Base-by-base conservation (phyloP, 2,329 filamentous ascomycete species). In the Arthroderma uncinatum region DNA sequence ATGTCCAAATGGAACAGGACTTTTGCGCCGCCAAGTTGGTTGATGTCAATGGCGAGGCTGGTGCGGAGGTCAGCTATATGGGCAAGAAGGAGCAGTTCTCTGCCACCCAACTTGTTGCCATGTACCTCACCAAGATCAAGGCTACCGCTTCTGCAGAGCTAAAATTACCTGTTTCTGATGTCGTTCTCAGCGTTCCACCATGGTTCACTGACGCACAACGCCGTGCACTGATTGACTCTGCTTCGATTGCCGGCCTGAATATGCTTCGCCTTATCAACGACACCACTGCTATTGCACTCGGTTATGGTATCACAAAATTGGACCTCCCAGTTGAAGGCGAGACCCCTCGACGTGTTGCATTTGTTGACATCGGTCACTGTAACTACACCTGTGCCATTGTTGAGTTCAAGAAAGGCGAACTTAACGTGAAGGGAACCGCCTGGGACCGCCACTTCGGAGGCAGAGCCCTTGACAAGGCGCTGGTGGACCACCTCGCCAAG, bases 181-280 rank as follows among this genome's bases (percentile, higher is more conserved):
- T 97, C 67, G 93, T 95, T 66, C 82, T 98, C 78, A 94, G 89
- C 71, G 89, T 94, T 54, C 93, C 93, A 47, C 85, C 90, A 16
- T 98, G 93, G 93, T 98, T 95, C 79, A 95, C 91, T 60, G 93
- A 98, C 72, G 77, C 86, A 61, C 93, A 98, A 80, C 87, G 93
- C 71, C 84, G 93, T 68, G 84, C 83, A 65, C 80, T 98, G 62
- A 80, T 97, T 66, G 92, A 97, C 70, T 92, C 93, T 59, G 83
- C 90, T 65, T 91, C 97, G 70, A 89, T 98, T 66, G 89, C 92
- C 58, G 92, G 91, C 60, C 81, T 98, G 67, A 96, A 95, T 78
- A 80, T 91, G 39, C 85, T 98, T 63, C 85, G 93, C 60, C 80
- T 98, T 62, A 94, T 98, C 80, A 98, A 98, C 77, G 93, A 97